Evolutionary conservation across 148 eudicot species (phyloP), one percentile per base, ranked within the genome.

Genomic region (Fagopyrum esculentum): DNA sequence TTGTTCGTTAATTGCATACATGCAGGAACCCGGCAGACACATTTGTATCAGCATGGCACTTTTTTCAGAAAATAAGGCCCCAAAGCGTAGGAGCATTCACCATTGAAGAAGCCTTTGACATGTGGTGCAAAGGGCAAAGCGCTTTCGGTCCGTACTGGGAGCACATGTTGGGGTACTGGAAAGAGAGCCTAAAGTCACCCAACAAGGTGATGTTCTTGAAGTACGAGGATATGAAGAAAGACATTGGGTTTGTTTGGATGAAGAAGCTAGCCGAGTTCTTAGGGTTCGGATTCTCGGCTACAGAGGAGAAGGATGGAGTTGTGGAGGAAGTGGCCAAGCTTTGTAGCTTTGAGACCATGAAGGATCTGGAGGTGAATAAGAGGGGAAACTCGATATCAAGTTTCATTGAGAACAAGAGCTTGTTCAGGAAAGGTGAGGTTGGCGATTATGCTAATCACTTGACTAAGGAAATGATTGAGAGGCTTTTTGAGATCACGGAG

Each of bases 151-250:
- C 77, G 1, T 75, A 75, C 6, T 75, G 72, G 77, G 77, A 75
- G 11, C 77, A 75, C n/a, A 48, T 61, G 44, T 12, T 75, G 4
- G 51, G 48, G 6, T 75, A 60, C 60, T 86, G 88, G 89, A 46
- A 74, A 5, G 74, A 83, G 78, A 88, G 90, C 49, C 29, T 72
- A 29, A 79, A 73, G 50, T 26, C 72, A 48, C 90, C 90, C 7
- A 13, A 85, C 45, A 86, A 84, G 68, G 89, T 90, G 22, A 78
- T 83, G 83, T 83, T 83, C 44, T 69, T 83, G 30, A 83, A 78
- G 77, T 83, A 83, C 44, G 86, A 83, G 74, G 78, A 80, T n/a
- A 69, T 81, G 80, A 83, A 83, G 63, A 44, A 3, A 19, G 82
- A 83, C 73, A 30, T 74, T 22, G n/a, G 17, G 30, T 30, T 63